phyloP scores from a whole-genome alignment of 352 stramenopile species.

The Pelagophyceae sp. region DNA sequence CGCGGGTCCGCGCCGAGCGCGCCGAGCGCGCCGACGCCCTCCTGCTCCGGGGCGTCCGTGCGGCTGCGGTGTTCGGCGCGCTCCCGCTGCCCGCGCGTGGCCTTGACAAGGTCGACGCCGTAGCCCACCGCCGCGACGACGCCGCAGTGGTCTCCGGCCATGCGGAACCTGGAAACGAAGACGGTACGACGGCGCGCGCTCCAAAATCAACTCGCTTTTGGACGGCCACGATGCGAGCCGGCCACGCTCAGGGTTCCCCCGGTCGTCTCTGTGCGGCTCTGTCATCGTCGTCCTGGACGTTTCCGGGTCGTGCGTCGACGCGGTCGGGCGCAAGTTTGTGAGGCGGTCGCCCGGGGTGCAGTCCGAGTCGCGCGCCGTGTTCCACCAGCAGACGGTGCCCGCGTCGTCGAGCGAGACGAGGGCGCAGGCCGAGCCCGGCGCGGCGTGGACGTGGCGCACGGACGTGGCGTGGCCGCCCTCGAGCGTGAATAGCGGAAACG shows the following conservation, averaged over 20 bases:
- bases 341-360: neutral
- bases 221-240: no score
- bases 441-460: slow-evolving; percentile 14
- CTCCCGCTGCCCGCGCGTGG: neutral
- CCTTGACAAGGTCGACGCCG: neutral
- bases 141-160: neutral
- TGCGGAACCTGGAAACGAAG: no score
- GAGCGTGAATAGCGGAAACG: slow-evolving; percentile 26
- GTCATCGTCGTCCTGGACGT: no score
- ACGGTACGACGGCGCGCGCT: no score
- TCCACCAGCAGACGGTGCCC: slow-evolving; percentile 21
- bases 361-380: slow-evolving; percentile 18
- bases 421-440: neutral
- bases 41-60: no score
- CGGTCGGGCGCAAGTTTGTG: neutral
- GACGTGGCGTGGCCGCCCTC: slow-evolving; percentile 21
- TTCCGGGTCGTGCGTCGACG: no score
- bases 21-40: no score
- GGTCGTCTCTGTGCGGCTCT: no score
- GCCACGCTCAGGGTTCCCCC: no score
- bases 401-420: slow-evolving; percentile 22
- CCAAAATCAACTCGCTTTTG: no score
- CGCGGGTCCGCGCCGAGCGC: no score
- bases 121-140: neutral
- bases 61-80: no score